Base-by-base conservation (phyloP, 176 grass and related monocot species). In the Elaeis guineensis region DNA sequence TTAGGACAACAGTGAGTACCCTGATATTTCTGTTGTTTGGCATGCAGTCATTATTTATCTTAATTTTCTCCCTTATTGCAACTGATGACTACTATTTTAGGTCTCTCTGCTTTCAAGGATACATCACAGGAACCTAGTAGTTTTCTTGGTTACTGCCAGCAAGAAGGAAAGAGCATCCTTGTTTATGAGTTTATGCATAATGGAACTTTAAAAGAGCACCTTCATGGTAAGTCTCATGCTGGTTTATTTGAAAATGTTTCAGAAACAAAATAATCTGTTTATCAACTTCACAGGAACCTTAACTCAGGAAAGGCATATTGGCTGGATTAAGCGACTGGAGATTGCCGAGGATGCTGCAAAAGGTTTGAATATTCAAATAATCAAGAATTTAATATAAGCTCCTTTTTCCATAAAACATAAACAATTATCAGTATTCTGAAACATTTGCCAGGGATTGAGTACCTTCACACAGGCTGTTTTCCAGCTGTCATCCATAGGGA, bases 151-250 rank as follows among this genome's bases (percentile, higher is more conserved):
- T 95, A 84, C 35, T 89, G 82, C 72, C 85, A 84, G 4, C 70
- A 95, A 52, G 85, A 86, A 3, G 73, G 79, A 64, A 89, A 76
- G 9, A 90, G 84, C 61, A 95, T 95, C 65, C 74, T 95, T 18
- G 86, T 90, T 0, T 95, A 95, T 4, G 90, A 95, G 54, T 95
- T 86, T 63, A 90, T 90, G 90, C 80, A 78, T 54, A 95, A 90
- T 23, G 86, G 90, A 17, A 89, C 76, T 17, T 79, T 95, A 11
- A 89, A 89, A 49, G 90, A 95, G 66, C 90, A 89, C 29, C 82
- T 89, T 30, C 85, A 85, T 66, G 80, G 89, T 92, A 78, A 50
- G 52, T 56, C 17, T 64, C 16, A 1, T 23, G 51, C 20, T 32
- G 2, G 6, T 58, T 7, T 58, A 18, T 35, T 74, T 51, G 19